Conservation (phyloP, 495 filamentous ascomycete species). For the Xylaria castorea region DNA sequence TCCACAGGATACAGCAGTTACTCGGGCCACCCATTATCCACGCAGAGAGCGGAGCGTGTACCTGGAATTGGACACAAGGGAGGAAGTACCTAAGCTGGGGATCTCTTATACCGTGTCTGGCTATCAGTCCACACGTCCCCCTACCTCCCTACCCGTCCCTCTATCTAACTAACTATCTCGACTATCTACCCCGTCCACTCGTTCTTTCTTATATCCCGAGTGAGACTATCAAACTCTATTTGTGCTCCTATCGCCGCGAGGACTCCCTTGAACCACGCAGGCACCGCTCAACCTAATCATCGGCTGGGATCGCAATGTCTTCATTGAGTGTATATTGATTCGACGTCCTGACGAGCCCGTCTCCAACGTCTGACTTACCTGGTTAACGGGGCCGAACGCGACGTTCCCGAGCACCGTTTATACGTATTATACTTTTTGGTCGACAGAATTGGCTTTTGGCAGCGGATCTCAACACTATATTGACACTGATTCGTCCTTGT, state of each 20-base stretch:
- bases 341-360: slow-evolving; percentile 6
- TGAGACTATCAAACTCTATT: slow-evolving; percentile 24
- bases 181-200: slow-evolving; percentile 26
- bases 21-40: slow-evolving; percentile 13
- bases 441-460: slow-evolving; percentile 5
- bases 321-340: slow-evolving; percentile 11
- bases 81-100: not conserved
- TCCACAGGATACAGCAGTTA: slow-evolving; percentile 14
- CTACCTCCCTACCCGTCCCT: slow-evolving; percentile 24
- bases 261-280: slow-evolving; percentile 3
- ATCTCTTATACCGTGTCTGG: slow-evolving; percentile 16
- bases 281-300: slow-evolving; percentile 5
- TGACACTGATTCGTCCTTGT: slow-evolving; percentile 11
- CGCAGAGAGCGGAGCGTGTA: slow-evolving; percentile 3
- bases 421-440: not conserved
- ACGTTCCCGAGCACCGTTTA: not conserved
- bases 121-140: slow-evolving; percentile 20
- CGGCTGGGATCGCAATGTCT: slow-evolving; percentile 17
- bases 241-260: slow-evolving; percentile 18
- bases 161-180: slow-evolving; percentile 12
- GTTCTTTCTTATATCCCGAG: slow-evolving; percentile 26
- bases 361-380: not conserved
- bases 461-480: not conserved
- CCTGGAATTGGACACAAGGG: slow-evolving; percentile 2
- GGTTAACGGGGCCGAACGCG: slow-evolving; percentile 7